Base-by-base conservation (phyloP, 345 rosid species). In the Moricandia arvensis region DNA sequence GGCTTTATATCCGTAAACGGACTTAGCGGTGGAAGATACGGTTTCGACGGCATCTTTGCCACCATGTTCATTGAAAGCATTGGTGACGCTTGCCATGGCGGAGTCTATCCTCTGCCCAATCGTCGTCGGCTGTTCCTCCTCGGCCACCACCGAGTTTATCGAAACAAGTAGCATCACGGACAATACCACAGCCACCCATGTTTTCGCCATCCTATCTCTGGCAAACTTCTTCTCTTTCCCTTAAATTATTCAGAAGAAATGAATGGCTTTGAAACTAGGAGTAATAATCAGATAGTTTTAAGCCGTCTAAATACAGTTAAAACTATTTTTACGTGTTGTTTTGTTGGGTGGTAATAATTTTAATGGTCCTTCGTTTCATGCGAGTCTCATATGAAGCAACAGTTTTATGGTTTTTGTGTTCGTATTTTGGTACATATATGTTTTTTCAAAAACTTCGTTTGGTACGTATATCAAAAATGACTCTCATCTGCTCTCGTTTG, bases 41-140 rank as follows among this genome's bases (percentile, higher is more conserved):
- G 76, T 6, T 18, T 77, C 63, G 11, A 78, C 72, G 35, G 68
- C 81, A 3, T 17, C 43, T 26, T 45, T 18, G 3, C 72, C 77
- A 17, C 76, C 81, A 54, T 78, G 63, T 71, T 78, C 68, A 51
- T 78, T 72, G 47, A 71, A 78, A 16, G 77, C 62, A 49, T 78
- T 26, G 37, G 37, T 33, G 63, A 18, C 62, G 4, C 75, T 47
- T 0, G 68, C 16, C 62, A 59, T 41, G 57, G 68, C 68, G 2
- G 75, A 12, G 43, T 71, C 73, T 59, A 77, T 5, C 31, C 76
- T 77, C 63, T 77, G 80, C 16, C 80, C 76, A 17, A 71, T 34
- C 13, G 76, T 37, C 9, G 80, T 77, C 6, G 76, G 68, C 17
- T 77, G 62, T 33, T 77, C 80, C 57, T 70, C 76, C 27, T 61